These are phyloP conservation scores for Triticum turgidum DNA, from an alignment of 176 grass and related monocot genomes.

Conservation along the genomic window DNA sequence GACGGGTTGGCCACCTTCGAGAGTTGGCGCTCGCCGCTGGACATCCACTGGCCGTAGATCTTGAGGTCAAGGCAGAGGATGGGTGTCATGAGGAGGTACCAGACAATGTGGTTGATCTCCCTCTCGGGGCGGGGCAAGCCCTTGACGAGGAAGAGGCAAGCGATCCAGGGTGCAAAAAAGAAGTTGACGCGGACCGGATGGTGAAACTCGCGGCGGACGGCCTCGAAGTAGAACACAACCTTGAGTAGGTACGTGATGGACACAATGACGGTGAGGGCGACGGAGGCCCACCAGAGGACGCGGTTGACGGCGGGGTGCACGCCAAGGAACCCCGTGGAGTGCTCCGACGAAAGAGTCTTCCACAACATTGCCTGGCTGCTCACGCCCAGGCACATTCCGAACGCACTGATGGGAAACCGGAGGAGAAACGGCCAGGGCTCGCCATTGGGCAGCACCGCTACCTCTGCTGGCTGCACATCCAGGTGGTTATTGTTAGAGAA, in stretches of 20 bases:
- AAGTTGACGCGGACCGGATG: background rate
- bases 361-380: background rate
- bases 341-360: background rate
- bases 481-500: background rate
- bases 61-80: background rate
- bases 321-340: background rate
- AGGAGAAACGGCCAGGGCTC: background rate
- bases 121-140: background rate
- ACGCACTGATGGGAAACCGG: background rate
- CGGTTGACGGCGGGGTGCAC: background rate
- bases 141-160: background rate
- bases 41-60: conserved; percentile 4
- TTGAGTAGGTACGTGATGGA: background rate
- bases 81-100: background rate
- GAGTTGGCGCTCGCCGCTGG: background rate
- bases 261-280: background rate
- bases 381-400: background rate
- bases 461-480: background rate
- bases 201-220: background rate
- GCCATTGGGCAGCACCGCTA: background rate
- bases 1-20: conserved; percentile 6
- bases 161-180: background rate
- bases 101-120: background rate
- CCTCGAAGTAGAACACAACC: background rate
- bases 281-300: background rate